These are phyloP conservation scores for Phyllosticta ampelicida DNA, from an alignment of 2,329 filamentous ascomycete genomes.

Conservation along the genomic window DNA sequence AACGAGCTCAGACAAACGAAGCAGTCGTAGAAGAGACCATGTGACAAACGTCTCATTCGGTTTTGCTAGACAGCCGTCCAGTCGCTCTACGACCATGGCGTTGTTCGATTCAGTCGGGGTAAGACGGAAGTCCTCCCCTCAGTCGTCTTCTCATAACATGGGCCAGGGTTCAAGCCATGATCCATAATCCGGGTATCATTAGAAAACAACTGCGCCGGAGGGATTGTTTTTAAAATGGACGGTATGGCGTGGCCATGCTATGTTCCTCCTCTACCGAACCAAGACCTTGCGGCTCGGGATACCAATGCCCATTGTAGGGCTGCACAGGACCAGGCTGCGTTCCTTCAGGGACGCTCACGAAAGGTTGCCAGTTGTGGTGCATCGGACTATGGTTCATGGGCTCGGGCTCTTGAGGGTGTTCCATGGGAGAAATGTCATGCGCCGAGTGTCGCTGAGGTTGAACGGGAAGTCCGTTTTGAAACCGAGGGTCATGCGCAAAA, in stretches of 20 bases:
- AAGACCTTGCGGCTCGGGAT: neutral
- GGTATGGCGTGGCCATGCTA: neutral
- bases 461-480: neutral
- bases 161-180: neutral
- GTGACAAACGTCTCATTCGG: neutral
- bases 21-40: neutral
- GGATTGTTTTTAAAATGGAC: slow-evolving; percentile 4
- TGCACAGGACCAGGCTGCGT: slow-evolving; percentile 6
- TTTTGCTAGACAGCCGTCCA: neutral
- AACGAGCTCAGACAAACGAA: neutral
- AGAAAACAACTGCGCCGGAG: slow-evolving; percentile 8
- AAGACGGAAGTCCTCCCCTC: neutral
- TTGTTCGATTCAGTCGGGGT: neutral
- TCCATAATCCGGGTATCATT: slow-evolving; percentile 3
- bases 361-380: slow-evolving; percentile 1
- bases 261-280: slow-evolving; percentile 9
- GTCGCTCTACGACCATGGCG: neutral
- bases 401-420: neutral
- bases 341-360: neutral
- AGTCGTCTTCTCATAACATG: neutral
- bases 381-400: neutral
- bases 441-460: slow-evolving; percentile 1
- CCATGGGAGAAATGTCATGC: neutral
- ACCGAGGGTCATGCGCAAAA: slow-evolving; percentile 21
- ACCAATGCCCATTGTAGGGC: slow-evolving; percentile 5